Evolutionary conservation across 2,329 filamentous ascomycete species (phyloP).

Genomic region (Daldinia sp.): DNA sequence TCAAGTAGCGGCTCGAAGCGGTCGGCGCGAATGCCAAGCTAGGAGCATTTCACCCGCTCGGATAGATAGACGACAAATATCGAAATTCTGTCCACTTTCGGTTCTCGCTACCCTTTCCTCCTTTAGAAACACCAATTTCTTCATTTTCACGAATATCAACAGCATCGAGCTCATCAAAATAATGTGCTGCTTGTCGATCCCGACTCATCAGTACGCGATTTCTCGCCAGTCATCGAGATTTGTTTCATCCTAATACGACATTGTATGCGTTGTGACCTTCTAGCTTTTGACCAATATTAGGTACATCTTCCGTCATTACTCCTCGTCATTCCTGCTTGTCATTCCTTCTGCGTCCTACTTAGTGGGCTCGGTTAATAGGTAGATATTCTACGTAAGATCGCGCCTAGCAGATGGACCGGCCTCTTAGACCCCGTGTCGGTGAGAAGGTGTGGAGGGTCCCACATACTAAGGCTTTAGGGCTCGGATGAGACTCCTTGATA

Average conservation of each 20-base stretch:
- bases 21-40: constrained; percentile 28
- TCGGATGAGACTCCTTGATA: constrained; percentile 14
- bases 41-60: constrained; percentile 23
- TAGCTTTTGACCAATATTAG: constrained; percentile 7
- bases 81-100: constrained; percentile 11
- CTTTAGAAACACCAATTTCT: constrained; percentile 8
- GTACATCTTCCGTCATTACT: constrained; percentile 15
- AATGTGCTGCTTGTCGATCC: neutral
- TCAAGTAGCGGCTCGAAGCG: constrained; percentile 21
- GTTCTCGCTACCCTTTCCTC: constrained; percentile 4
- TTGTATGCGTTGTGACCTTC: constrained; percentile 9
- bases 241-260: constrained; percentile 17
- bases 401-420: constrained; percentile 11
- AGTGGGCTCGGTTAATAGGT: constrained; percentile 14
- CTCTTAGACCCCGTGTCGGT: constrained; percentile 20
- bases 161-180: neutral
- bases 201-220: constrained; percentile 6
- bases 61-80: constrained; percentile 17
- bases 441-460: constrained; percentile 28
- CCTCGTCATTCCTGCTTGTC: neutral
- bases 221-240: constrained; percentile 28
- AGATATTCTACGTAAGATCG: constrained; percentile 3
- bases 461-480: constrained; percentile 9
- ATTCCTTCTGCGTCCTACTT: constrained; percentile 4
- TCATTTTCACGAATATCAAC: constrained; percentile 4